phyloP scores from a whole-genome alignment of 306 rosid species.

The Alnus rubra region DNA sequence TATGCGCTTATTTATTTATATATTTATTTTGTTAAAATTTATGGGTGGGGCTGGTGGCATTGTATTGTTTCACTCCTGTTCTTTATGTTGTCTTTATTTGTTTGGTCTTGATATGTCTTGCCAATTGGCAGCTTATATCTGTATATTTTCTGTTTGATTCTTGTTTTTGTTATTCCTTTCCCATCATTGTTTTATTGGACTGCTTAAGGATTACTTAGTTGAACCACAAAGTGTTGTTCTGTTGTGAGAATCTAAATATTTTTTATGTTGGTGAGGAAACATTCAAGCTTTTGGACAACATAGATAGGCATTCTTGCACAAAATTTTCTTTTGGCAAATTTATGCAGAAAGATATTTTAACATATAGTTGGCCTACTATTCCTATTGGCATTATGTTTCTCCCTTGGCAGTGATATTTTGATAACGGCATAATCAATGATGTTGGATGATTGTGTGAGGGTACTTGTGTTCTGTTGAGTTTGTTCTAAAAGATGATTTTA shows the following conservation, averaged over 20 bases:
- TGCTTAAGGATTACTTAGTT: conserved; percentile 5
- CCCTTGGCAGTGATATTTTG: not conserved
- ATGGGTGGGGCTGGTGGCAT: not conserved
- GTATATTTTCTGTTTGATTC: not conserved
- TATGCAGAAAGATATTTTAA: not conserved
- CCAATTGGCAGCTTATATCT: not conserved
- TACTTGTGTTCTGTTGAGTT: not conserved
- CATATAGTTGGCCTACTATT: not conserved
- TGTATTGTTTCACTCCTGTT: not conserved
- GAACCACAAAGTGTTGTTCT: not conserved
- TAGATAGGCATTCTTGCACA: not conserved
- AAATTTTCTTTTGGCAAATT: not conserved
- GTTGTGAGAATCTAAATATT: not conserved
- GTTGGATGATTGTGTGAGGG: not conserved
- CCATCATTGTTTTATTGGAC: not conserved
- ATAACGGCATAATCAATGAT: not conserved
- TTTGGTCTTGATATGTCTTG: not conserved
- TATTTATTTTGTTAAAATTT: not conserved
- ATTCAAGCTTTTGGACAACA: not conserved
- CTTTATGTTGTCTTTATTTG: not conserved
- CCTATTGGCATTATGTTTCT: not conserved
- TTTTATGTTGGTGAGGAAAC: not conserved
- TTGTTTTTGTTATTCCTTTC: not conserved
- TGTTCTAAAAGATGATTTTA: not conserved
- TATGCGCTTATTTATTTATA: no score